Percentiles rank a stretch among this genome's conserved stretches.
Conservation (phyloP, 2,329 filamentous ascomycete genomes). For the Phaeosphaeriaceae sp. region DNA sequence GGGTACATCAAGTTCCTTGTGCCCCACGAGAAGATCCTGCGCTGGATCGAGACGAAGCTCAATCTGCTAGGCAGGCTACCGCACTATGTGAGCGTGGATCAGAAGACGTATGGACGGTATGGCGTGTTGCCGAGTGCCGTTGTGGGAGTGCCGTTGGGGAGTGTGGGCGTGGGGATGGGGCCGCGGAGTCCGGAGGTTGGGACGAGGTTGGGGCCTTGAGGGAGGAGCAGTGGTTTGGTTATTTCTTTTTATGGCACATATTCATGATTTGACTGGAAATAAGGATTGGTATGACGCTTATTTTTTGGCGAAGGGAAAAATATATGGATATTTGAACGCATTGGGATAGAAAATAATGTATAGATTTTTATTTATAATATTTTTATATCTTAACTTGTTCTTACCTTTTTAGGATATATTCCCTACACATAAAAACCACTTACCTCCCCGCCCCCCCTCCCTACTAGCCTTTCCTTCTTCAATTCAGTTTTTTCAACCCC, state of each 20-base stretch:
- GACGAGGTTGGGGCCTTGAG: constrained; percentile 37
- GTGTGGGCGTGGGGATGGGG: constrained; percentile 3
- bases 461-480: too few relatives aligned
- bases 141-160: constrained; percentile 21
- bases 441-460: too few relatives aligned
- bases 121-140: constrained; percentile 72
- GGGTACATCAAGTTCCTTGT: constrained; percentile 89
- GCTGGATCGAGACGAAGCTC: constrained; percentile 87
- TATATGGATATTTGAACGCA: too few relatives aligned
- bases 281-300: too few relatives aligned
- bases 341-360: too few relatives aligned
- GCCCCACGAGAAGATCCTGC: constrained; percentile 84
- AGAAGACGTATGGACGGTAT: constrained; percentile 93
- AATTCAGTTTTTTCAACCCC: too few relatives aligned
- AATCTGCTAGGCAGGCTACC: constrained; percentile 84
- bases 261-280: too few relatives aligned
- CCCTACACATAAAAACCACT: too few relatives aligned
- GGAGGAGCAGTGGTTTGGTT: neutral
- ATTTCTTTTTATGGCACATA: neutral
- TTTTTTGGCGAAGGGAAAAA: too few relatives aligned
- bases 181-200: constrained; percentile 40
- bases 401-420: too few relatives aligned
- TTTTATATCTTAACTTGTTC: too few relatives aligned
- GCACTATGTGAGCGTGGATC: constrained; percentile 92
- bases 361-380: too few relatives aligned